Conservation (phyloP, 2,329 filamentous ascomycete species). For the Diaporthe vaccinii region DNA sequence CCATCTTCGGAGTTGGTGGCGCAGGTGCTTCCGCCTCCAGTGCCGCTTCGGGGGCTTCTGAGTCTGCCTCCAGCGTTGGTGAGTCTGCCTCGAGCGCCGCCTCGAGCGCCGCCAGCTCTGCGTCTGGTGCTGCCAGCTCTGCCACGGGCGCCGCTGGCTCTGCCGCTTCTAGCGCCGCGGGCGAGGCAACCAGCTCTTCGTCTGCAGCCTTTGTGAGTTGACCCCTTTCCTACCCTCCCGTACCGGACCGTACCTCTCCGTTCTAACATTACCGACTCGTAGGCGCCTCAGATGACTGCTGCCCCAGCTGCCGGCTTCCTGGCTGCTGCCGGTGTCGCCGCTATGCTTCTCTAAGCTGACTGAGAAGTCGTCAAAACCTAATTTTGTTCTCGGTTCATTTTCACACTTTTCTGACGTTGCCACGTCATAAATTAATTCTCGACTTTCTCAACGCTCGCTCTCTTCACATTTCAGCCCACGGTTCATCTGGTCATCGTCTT, state of each 20-base stretch:
- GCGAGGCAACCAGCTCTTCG: conserved; percentile 34
- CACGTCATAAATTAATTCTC: conserved; percentile 35
- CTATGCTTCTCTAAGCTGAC: conserved; percentile 60
- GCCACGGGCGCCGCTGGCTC: conserved; percentile 38
- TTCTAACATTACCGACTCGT: conserved; percentile 37
- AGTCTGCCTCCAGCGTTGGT: conserved; percentile 45
- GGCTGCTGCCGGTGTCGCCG: conserved; percentile 64
- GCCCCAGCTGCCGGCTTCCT: conserved; percentile 59
- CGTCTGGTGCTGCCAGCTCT: conserved; percentile 41
- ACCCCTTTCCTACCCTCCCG: background rate
- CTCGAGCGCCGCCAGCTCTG: conserved; percentile 43
- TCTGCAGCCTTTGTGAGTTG: conserved; percentile 47
- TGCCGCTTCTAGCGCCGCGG: conserved; percentile 14
- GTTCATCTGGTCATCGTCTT: conserved; percentile 30
- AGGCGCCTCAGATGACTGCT: conserved; percentile 58
- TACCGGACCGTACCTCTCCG: background rate
- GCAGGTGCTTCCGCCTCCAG: conserved; percentile 43
- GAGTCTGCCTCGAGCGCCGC: conserved; percentile 44
- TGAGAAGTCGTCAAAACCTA: background rate
- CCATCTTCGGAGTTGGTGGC: conserved; percentile 47
- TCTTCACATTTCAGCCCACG: conserved; percentile 24
- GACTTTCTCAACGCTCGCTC: conserved; percentile 25
- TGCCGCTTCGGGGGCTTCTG: conserved; percentile 42
- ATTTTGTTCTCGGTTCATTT: conserved; percentile 12
- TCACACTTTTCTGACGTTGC: conserved; percentile 7